Conservation (phyloP, 208 protist genomes). For the Wallacemonas sp. region DNA sequence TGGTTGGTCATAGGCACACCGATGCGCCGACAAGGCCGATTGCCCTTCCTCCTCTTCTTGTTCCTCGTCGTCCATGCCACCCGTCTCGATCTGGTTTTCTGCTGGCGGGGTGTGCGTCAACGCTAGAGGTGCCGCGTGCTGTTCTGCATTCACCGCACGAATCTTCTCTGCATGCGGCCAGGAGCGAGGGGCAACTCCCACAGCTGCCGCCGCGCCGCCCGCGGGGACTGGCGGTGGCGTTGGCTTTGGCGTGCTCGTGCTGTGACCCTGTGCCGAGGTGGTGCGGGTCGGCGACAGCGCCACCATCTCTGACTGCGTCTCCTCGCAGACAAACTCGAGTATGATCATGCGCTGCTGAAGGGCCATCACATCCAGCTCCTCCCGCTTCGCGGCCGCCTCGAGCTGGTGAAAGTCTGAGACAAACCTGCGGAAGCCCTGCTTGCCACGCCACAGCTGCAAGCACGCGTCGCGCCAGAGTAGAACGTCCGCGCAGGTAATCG, state of each 20-base stretch:
- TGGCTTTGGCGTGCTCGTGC: too few relatives aligned
- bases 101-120: too few relatives aligned
- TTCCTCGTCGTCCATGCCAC: not conserved
- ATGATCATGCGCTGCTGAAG: constrained; percentile 68
- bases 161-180: too few relatives aligned
- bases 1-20: too few relatives aligned
- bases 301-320: not conserved
- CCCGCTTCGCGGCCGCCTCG: constrained; percentile 24
- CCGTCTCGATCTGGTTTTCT: too few relatives aligned
- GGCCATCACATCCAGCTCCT: constrained; percentile 49
- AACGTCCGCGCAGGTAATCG: constrained; percentile 57
- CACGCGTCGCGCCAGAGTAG: constrained; percentile 66
- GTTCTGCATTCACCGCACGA: too few relatives aligned
- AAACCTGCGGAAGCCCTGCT: constrained; percentile 67
- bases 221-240: too few relatives aligned
- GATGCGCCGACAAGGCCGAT: not conserved
- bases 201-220: too few relatives aligned
- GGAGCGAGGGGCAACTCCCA: too few relatives aligned
- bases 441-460: constrained; percentile 46
- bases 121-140: too few relatives aligned
- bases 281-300: too few relatives aligned
- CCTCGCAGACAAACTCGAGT: constrained; percentile 18
- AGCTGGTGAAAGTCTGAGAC: constrained; percentile 25
- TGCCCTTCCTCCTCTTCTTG: not conserved
- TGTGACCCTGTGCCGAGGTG: not conserved